phyloP scores from a whole-genome alignment of 2,329 filamentous ascomycete genomes.

The Cladosporium colombiae region DNA sequence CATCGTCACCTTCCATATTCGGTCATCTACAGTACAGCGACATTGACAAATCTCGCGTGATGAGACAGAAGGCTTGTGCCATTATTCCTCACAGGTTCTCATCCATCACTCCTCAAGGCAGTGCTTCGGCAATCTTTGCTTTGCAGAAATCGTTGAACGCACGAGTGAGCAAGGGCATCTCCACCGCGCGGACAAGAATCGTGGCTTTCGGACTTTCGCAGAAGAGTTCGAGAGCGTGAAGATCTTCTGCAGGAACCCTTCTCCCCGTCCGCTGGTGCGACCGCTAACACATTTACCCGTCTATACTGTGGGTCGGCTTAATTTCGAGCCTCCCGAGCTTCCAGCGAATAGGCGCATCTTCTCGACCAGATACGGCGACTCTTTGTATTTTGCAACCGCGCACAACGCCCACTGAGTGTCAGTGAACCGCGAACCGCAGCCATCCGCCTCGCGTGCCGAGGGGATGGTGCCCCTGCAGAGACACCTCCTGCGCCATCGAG shows the following conservation, averaged over 20 bases:
- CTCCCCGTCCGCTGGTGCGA: conserved; percentile 17
- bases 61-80: neutral
- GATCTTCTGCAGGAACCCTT: conserved; percentile 17
- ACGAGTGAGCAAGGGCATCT: neutral
- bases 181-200: conserved; percentile 15
- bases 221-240: neutral
- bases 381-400: neutral
- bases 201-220: conserved; percentile 16
- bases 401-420: neutral
- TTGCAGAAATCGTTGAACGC: conserved; percentile 13
- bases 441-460: conserved; percentile 2
- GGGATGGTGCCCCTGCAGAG: neutral
- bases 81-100: neutral
- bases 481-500: conserved; percentile 5
- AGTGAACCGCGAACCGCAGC: conserved; percentile 3
- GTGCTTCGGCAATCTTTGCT: conserved; percentile 17
- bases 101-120: neutral
- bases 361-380: neutral
- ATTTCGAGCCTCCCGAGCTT: conserved; percentile 8
- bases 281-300: conserved; percentile 15
- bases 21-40: neutral
- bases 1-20: neutral
- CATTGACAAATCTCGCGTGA: neutral
- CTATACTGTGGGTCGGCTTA: conserved; percentile 12
- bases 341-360: conserved; percentile 6